A percentile compares a stretch with the other conserved stretches of the same genome.
Evolutionary conservation across 2,329 filamentous ascomycete genomes (phyloP).

Genomic region (Ceratocystis variospora): DNA sequence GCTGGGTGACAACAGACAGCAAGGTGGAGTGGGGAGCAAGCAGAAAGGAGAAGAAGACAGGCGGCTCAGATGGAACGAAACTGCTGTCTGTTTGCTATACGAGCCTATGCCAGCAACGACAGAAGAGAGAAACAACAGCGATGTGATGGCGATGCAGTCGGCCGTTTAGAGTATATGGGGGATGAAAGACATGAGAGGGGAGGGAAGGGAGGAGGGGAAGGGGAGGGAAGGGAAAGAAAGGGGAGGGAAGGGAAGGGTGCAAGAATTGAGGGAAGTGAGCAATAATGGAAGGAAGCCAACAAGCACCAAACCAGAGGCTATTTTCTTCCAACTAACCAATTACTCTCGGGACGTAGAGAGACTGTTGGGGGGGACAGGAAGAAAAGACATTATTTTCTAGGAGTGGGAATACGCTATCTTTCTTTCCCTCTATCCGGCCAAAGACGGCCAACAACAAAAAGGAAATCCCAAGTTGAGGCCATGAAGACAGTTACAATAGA

Average conservation of each 20-base stretch:
- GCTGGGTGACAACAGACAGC: not conserved
- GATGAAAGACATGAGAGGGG: not conserved
- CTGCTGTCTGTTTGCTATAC: not conserved
- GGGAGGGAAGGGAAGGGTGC: not conserved
- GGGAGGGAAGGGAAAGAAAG: not conserved
- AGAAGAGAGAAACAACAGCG: not conserved
- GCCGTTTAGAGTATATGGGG: not conserved
- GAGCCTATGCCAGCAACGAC: not conserved
- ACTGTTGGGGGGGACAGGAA: too few species aligned
- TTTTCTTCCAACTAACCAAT: too few species aligned
- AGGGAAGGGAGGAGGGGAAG: not conserved
- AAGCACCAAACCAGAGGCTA: too few species aligned
- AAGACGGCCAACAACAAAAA: too few species aligned
- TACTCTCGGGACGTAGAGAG: too few species aligned
- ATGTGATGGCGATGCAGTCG: not conserved
- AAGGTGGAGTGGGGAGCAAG: not conserved
- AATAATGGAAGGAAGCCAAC: not conserved
- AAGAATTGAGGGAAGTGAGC: not conserved
- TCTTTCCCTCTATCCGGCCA: too few species aligned
- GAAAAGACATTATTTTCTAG: too few species aligned
- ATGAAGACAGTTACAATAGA: too few species aligned
- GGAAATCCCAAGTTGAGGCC: too few species aligned
- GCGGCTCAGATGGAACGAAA: not conserved
- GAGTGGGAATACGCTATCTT: too few species aligned
- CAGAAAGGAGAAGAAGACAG: not conserved